phyloP scores from a whole-genome alignment of 352 stramenopile genomes.

The Pythium sukuiense region DNA sequence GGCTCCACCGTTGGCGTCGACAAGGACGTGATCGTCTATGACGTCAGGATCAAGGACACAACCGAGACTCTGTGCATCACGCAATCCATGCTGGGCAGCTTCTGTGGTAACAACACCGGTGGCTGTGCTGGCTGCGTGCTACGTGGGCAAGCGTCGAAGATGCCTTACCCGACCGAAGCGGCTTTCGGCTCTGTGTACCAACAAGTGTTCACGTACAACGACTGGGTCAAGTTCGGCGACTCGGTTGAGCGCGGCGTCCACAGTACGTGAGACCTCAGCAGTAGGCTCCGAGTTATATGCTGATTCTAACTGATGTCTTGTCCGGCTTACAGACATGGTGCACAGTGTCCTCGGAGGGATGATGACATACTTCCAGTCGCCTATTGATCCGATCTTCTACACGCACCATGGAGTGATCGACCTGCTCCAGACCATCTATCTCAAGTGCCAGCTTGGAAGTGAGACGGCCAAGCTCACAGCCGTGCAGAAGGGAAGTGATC shows the following conservation, averaged over 20 bases:
- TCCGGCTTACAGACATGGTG: constrained; percentile 14
- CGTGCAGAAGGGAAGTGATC: constrained; percentile 33
- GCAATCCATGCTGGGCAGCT: constrained; percentile 7
- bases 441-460: constrained; percentile 26
- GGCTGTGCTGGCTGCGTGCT: constrained; percentile 21
- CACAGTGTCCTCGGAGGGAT: constrained; percentile 21
- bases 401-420: constrained; percentile 28
- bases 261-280: constrained; percentile 20
- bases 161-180: constrained; percentile 15
- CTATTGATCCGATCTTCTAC: constrained; percentile 32
- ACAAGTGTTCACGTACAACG: constrained; percentile 26
- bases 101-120: constrained; percentile 26
- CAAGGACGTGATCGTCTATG: constrained; percentile 18
- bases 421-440: constrained; percentile 24
- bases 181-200: constrained; percentile 25
- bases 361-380: constrained; percentile 24
- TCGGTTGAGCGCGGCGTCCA: constrained; percentile 26
- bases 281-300: no score
- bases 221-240: constrained; percentile 8
- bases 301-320: no score
- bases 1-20: constrained; percentile 11
- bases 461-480: constrained; percentile 28
- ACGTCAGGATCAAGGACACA: not conserved
- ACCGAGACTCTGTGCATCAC: constrained; percentile 19
- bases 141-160: constrained; percentile 1